Base-by-base conservation (phyloP, 2,329 filamentous ascomycete species). In the Camillea tinctor region DNA sequence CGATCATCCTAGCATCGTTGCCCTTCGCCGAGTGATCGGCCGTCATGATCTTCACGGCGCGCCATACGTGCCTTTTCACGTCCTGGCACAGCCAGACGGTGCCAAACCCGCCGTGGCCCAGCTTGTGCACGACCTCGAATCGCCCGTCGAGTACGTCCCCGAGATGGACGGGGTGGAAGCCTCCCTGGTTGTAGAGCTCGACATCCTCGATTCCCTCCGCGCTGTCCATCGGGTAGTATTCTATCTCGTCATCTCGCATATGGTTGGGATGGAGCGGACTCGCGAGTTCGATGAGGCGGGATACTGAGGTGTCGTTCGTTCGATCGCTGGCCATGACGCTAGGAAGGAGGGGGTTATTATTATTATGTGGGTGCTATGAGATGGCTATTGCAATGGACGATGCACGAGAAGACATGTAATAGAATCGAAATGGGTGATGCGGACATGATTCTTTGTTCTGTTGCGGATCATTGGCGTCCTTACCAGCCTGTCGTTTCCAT, bases 21-120 rank as follows among this genome's bases (percentile, higher is more conserved):
- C 44, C 30, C 3, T 52, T 7, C 5, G 54, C 22, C 22, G 48
- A 62, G 20, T 24, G 21, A 19, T 58, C 51, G 7, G 57, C 40
- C 22, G 49, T 44, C n/a, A 62, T 51, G 17, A 59, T 54, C 50
- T 57, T 59, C 8, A 59, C 44, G 1, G 54, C 57, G 15, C 30
- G 53, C 57, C 57, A 62, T 17, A 36, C n/a, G 13, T 49, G n/a
- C 3, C 13, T 44, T 30, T 54, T 9, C 11, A 22, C 21, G 17
- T 62, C 49, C 23, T n/a, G 40, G 23, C 54, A 55, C 19, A 62
- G 57, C 54, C 60, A 62, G 3, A 59, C 53, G 21, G 54, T 54
- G 21, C 26, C 44, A 20, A 49, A 56, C 6, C 36, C 17, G 17
- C 59, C 59, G 50, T 57, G 50, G n/a, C 59, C 59, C 11, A 60